Conservation (phyloP, 148 eudicot species). For the Diospyros lotus region DNA sequence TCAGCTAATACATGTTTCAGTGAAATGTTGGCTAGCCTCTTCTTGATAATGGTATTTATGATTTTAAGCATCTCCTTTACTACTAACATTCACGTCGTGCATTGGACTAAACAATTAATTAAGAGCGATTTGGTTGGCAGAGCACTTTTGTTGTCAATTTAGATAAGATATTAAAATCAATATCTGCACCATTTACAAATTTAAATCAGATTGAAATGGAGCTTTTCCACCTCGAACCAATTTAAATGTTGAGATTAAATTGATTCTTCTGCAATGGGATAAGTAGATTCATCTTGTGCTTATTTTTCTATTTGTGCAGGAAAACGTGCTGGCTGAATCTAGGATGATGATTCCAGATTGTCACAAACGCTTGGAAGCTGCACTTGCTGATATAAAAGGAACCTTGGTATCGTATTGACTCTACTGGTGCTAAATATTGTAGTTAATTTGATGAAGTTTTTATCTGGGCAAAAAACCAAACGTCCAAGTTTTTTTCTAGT, state of each 20-base stretch:
- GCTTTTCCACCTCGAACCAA: too few relatives aligned
- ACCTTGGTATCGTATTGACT: constrained; percentile 42
- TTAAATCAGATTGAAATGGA: too few relatives aligned
- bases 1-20: background rate
- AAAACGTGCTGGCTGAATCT: constrained; percentile 91
- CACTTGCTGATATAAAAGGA: constrained; percentile 76
- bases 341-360: constrained; percentile 99
- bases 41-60: background rate
- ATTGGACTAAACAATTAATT: background rate
- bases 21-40: background rate
- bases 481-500: too few relatives aligned
- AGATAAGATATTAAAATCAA: background rate
- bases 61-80: background rate
- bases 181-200: too few relatives aligned
- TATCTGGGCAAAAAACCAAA: background rate
- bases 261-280: too few relatives aligned
- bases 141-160: background rate
- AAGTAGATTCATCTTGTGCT: background rate
- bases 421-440: background rate
- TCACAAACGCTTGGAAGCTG: constrained; percentile 75
- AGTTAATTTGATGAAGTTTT: background rate
- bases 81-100: too few relatives aligned
- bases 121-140: background rate
- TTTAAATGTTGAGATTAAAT: too few relatives aligned
- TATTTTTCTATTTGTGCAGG: constrained; percentile 36